phyloP scores from a whole-genome alignment of 768 basidiomycete species.

The Scleroderma bovista region DNA sequence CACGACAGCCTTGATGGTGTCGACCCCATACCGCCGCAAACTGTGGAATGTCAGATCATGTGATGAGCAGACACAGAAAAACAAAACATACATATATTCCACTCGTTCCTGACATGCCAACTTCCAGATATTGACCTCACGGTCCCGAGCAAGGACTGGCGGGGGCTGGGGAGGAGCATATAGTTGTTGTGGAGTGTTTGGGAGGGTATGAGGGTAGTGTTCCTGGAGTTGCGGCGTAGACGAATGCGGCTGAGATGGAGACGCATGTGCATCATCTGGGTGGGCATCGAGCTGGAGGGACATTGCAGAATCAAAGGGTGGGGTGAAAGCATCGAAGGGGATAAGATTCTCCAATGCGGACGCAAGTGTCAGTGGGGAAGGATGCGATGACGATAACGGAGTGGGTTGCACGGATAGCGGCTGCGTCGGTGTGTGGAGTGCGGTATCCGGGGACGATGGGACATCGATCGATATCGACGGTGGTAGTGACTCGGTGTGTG shows the following conservation, averaged over 20 bases:
- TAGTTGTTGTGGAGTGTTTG: slow-evolving; percentile 17
- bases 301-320: slow-evolving; percentile 15
- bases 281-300: slow-evolving; percentile 12
- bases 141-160: slow-evolving; percentile 26
- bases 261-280: not conserved
- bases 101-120: slow-evolving; percentile 31
- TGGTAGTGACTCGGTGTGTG: slow-evolving; percentile 7
- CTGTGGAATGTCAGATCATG: slow-evolving; percentile 5
- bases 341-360: slow-evolving; percentile 23
- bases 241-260: slow-evolving; percentile 4
- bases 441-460: not conserved
- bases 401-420: slow-evolving; percentile 2
- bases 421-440: not conserved
- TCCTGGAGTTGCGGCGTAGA: slow-evolving; percentile 15
- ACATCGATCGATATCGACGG: slow-evolving; percentile 5
- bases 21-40: slow-evolving; percentile 27
- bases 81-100: slow-evolving; percentile 23
- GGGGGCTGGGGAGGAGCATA: slow-evolving; percentile 23
- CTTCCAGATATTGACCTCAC: slow-evolving; percentile 32
- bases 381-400: not conserved
- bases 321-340: slow-evolving; percentile 19
- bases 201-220: slow-evolving; percentile 20
- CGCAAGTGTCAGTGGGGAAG: slow-evolving; percentile 10
- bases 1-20: slow-evolving; percentile 30
- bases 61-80: not conserved